Base-by-base conservation (phyloP, 768 basidiomycete species). In the Auriscalpium microsporum region DNA sequence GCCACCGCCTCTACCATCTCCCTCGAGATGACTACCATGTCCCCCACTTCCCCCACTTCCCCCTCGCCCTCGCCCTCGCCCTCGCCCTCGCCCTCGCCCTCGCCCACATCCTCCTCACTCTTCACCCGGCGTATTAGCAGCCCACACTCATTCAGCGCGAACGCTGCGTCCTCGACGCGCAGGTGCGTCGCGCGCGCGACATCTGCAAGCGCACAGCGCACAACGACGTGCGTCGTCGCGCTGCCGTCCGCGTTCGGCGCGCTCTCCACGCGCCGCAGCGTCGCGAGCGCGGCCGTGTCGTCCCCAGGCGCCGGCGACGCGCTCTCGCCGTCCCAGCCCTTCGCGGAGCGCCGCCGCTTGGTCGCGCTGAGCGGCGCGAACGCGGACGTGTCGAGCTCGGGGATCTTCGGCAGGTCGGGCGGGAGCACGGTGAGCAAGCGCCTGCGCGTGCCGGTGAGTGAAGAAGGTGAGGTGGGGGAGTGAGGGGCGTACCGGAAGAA, bases 61-160 rank as follows among this genome's bases (percentile, higher is more conserved):
- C 62, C 61, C 19, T 61, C 69, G 17, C 61, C 65, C 4, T 65
- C 61, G 10, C 65, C 65, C 16, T 62, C 69, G 53, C 45, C 63
- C 54, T 48, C 64, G 65, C 45, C 63, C 28, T 28, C 28, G 28
- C 63, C 40, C 55, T 63, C 48, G 56, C 56, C 21, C 21, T 21
- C 21, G 21, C 21, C 21, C 3, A 21, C 21, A 1, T 21, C 21
- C 21, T 21, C 21, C 21, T 21, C 21, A 21, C 21, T 21, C 21
- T 21, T 21, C 49, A 73, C 70, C 52, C 79, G 66, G 42, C 76
- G 72, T 53, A 69, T 72, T 16, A 96, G 75, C 53, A 97, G 69
- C 33, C 93, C 92, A 57, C 88, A 86, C 66, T 94, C 92, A 54
- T 88, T 86, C 61, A 98, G 69, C 2, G 94, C 91, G 69, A 91